Conservation (phyloP, 331 rosid genomes). For the Dryas integrifolia region DNA sequence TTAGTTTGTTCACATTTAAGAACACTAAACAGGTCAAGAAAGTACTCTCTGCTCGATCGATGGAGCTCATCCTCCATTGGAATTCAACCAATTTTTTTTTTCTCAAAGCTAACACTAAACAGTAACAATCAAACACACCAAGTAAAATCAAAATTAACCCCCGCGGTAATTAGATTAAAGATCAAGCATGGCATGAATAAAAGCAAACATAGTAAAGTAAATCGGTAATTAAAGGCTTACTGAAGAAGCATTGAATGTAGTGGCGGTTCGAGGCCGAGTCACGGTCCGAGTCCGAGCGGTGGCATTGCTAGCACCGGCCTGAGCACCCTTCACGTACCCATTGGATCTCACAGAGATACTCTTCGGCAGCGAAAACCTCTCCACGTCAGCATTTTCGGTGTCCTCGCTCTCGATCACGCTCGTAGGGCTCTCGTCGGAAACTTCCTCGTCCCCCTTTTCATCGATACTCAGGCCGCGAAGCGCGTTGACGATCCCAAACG, state of each 20-base stretch:
- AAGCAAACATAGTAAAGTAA: neutral
- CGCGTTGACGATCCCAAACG: constrained; percentile 25
- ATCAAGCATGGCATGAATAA: neutral
- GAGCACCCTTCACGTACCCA: constrained; percentile 70
- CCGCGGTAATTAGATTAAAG: neutral
- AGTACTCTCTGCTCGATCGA: too few relatives aligned
- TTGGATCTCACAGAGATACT: constrained; percentile 89
- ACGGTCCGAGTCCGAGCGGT: constrained; percentile 42
- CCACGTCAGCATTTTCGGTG: constrained; percentile 44
- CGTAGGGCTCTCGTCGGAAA: constrained; percentile 53
- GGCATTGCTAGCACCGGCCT: constrained; percentile 28
- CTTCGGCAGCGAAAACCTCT: constrained; percentile 74
- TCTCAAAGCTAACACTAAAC: neutral
- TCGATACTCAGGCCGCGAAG: constrained; percentile 16
- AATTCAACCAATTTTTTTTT: too few relatives aligned
- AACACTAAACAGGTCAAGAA: too few relatives aligned
- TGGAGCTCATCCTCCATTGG: too few relatives aligned
- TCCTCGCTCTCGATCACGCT: constrained; percentile 52
- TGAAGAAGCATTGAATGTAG: constrained; percentile 42
- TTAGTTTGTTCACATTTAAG: too few relatives aligned
- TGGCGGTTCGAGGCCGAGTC: constrained; percentile 48
- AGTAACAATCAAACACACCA: neutral
- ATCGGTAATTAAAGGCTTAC: constrained; percentile 36
- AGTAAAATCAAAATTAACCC: neutral
- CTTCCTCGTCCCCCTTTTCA: constrained; percentile 25